A percentile compares a stretch with the other conserved stretches of the same genome.
These are phyloP conservation scores for Lepidium aucheri DNA, from an alignment of 345 rosid genomes.

Conservation along the genomic window DNA sequence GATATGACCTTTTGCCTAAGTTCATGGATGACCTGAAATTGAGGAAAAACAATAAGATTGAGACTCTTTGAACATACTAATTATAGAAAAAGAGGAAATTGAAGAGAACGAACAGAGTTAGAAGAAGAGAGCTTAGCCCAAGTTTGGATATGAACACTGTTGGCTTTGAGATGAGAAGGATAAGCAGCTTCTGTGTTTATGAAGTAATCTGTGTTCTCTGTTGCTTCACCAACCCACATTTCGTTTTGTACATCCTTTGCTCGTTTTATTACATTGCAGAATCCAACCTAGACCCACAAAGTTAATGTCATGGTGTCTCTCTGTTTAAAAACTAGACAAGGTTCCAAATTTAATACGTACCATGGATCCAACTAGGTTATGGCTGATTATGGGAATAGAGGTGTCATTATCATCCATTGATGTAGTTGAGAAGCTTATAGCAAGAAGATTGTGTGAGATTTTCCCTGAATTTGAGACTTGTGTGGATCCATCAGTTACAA, in stretches of 20 bases:
- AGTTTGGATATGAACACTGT: constrained; percentile 36
- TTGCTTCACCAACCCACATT: constrained; percentile 81
- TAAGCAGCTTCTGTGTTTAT: constrained; percentile 36
- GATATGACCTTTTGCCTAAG: constrained; percentile 48
- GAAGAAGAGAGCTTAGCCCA: constrained; percentile 64
- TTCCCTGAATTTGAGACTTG: constrained; percentile 33
- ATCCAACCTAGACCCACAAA: constrained; percentile 50
- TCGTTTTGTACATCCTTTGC: constrained; percentile 61
- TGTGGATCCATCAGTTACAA: constrained; percentile 68
- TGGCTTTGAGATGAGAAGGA: constrained; percentile 60
- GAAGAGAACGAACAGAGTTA: constrained; percentile 32
- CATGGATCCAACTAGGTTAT: constrained; percentile 70
- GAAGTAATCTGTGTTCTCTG: constrained; percentile 65
- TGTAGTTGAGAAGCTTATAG: constrained; percentile 71
- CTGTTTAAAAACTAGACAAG: not conserved
- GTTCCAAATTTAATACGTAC: constrained; percentile 41
- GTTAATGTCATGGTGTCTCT: not conserved
- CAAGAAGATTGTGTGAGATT: constrained; percentile 54
- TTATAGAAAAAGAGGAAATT: not conserved
- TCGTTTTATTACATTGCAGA: constrained; percentile 71
- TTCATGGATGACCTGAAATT: constrained; percentile 43
- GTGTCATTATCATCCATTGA: constrained; percentile 29
- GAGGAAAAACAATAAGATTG: not conserved
- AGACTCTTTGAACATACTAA: not conserved
- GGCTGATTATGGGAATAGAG: constrained; percentile 45